These are phyloP conservation scores for Dothistroma septosporum DNA, from an alignment of 2,329 filamentous ascomycete species.

Conservation along the genomic window DNA sequence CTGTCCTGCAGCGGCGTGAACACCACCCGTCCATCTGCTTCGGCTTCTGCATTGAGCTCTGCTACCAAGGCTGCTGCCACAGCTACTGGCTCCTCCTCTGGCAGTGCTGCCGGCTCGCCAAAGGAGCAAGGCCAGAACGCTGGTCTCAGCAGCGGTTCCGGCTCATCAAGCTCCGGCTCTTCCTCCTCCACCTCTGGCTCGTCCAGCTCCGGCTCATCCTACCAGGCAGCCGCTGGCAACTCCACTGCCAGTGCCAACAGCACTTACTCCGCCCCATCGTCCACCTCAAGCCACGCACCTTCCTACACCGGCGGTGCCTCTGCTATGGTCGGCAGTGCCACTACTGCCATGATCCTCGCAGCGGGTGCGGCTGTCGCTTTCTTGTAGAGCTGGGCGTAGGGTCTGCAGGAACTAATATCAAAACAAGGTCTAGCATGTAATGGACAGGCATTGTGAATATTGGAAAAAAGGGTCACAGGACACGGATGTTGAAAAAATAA, in stretches of 20 bases:
- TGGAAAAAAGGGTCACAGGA: neutral
- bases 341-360: neutral
- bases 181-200: neutral
- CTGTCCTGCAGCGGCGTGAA: constrained; percentile 12
- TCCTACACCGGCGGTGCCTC: neutral
- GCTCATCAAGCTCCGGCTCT: neutral
- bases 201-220: neutral
- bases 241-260: neutral
- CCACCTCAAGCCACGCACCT: neutral
- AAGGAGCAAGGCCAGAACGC: neutral
- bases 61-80: neutral
- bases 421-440: neutral
- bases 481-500: neutral
- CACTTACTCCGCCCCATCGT: neutral
- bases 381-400: neutral
- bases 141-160: neutral
- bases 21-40: constrained; percentile 1
- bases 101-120: neutral
- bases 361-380: neutral
- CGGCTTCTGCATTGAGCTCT: neutral
- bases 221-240: neutral
- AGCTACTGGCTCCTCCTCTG: neutral
- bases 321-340: neutral
- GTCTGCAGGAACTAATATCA: neutral
- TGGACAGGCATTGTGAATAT: neutral